Conservation (phyloP, 352 stramenopile genomes). For the Pythium aphanidermatum region DNA sequence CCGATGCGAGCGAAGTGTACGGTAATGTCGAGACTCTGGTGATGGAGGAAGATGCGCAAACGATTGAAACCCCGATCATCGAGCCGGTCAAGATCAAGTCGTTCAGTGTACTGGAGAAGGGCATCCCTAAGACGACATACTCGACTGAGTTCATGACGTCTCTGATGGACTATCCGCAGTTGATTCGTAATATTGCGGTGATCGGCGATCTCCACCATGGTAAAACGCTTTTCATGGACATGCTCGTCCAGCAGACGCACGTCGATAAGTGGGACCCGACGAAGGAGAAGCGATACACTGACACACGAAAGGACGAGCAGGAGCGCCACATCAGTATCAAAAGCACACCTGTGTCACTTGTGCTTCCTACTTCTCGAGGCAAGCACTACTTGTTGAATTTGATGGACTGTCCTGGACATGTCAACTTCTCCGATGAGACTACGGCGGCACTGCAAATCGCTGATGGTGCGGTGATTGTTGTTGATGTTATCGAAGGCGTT, state of each 20-base stretch:
- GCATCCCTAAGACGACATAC: constrained; percentile 81
- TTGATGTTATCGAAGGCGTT: constrained; percentile 98
- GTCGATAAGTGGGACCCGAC: constrained; percentile 72
- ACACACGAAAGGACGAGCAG: constrained; percentile 96
- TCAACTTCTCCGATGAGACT: constrained; percentile 97
- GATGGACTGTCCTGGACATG: constrained; percentile 96
- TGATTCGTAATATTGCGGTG: constrained; percentile 95
- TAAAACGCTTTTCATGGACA: constrained; percentile 91
- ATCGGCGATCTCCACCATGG: constrained; percentile 96
- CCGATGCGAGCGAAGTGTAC: constrained; percentile 95
- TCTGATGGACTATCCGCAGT: constrained; percentile 85
- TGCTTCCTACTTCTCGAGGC: constrained; percentile 89
- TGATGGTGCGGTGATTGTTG: constrained; percentile 94
- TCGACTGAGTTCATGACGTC: constrained; percentile 85
- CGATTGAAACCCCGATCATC: constrained; percentile 97
- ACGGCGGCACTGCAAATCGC: constrained; percentile 90
- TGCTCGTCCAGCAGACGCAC: constrained; percentile 90
- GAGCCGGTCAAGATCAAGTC: constrained; percentile 93
- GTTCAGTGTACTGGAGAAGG: constrained; percentile 88
- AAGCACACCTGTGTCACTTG: constrained; percentile 93
- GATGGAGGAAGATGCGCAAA: constrained; percentile 98
- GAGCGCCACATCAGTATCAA: constrained; percentile 96
- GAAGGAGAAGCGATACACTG: constrained; percentile 89
- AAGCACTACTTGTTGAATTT: constrained; percentile 97
- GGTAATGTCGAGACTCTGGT: constrained; percentile 96